These are phyloP conservation scores for Chrysosporium keratinophilum DNA, from an alignment of 2,329 filamentous ascomycete genomes.

Conservation along the genomic window DNA sequence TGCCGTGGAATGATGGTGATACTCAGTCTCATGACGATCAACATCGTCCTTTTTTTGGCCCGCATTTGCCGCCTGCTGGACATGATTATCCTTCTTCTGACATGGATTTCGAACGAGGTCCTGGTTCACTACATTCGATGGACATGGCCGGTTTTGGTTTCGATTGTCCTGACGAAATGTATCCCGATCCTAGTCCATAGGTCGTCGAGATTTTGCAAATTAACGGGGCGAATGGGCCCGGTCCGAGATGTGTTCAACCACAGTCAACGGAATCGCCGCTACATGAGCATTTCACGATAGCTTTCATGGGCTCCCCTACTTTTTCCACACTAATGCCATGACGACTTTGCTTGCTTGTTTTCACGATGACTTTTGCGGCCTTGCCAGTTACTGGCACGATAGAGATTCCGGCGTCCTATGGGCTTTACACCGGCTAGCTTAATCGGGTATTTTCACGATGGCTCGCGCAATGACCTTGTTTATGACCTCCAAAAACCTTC, in stretches of 20 bases:
- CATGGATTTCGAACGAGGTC: constrained; percentile 34
- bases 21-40: constrained; percentile 36
- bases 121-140: constrained; percentile 36
- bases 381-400: constrained; percentile 9
- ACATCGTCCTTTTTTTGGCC: constrained; percentile 35
- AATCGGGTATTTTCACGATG: constrained; percentile 7
- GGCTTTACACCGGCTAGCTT: constrained; percentile 3
- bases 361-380: constrained; percentile 3
- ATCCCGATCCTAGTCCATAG: constrained; percentile 31
- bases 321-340: not conserved
- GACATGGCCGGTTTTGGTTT: constrained; percentile 38
- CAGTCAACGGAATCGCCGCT: constrained; percentile 6
- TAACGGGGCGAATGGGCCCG: not conserved
- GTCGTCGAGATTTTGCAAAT: not conserved
- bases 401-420: constrained; percentile 9
- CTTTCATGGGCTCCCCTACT: not conserved
- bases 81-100: constrained; percentile 38
- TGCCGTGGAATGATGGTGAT: constrained; percentile 34
- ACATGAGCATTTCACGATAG: not conserved
- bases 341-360: constrained; percentile 7
- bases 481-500: constrained; percentile 6
- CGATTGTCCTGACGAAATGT: constrained; percentile 33
- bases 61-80: constrained; percentile 32
- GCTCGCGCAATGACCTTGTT: constrained; percentile 8
- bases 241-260: constrained; percentile 11